Evolutionary conservation across 169 alveolate genomes (phyloP).

Genomic region (Babesia caballi): DNA sequence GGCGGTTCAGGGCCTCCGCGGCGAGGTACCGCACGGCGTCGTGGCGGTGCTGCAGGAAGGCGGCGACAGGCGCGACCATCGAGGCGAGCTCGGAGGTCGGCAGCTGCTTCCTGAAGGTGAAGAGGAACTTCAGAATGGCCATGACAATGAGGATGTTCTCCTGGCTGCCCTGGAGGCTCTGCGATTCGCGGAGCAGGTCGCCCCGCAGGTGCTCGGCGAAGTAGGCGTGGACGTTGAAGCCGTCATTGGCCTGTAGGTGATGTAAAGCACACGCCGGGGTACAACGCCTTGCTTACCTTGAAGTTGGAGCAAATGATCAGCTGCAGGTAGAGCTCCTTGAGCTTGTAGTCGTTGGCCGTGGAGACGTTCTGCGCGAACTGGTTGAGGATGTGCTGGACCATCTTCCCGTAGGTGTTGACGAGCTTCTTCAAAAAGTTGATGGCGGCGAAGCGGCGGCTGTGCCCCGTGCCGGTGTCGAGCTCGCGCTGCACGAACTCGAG

Average conservation of each 20-base stretch:
- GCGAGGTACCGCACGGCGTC: constrained; percentile 64
- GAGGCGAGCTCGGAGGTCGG: constrained; percentile 39
- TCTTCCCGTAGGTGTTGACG: constrained; percentile 45
- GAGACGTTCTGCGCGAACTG: constrained; percentile 57
- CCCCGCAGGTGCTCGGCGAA: constrained; percentile 38
- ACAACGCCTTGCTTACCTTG: not conserved
- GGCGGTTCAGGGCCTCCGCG: constrained; percentile 48
- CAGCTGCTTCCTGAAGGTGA: constrained; percentile 38
- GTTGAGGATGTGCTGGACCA: constrained; percentile 39
- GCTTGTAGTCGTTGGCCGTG: constrained; percentile 45
- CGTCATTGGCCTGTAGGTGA: constrained; percentile 13
- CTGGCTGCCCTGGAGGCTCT: constrained; percentile 17
- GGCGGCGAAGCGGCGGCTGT: constrained; percentile 58
- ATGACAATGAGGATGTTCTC: constrained; percentile 42
- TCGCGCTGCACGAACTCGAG: constrained; percentile 63
- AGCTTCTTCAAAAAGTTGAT: constrained; percentile 55
- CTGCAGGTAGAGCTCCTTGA: constrained; percentile 64
- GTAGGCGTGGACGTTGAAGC: constrained; percentile 44
- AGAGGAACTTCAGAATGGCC: constrained; percentile 54
- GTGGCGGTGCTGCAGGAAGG: constrained; percentile 27
- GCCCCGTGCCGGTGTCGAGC: constrained; percentile 43
- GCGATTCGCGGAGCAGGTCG: constrained; percentile 40
- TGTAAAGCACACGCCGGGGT: not conserved
- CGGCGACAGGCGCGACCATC: constrained; percentile 24
- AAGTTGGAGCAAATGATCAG: constrained; percentile 58